These are phyloP conservation scores for Cucurbitaria berberidis DNA, from an alignment of 2,329 filamentous ascomycete genomes.

Conservation along the genomic window DNA sequence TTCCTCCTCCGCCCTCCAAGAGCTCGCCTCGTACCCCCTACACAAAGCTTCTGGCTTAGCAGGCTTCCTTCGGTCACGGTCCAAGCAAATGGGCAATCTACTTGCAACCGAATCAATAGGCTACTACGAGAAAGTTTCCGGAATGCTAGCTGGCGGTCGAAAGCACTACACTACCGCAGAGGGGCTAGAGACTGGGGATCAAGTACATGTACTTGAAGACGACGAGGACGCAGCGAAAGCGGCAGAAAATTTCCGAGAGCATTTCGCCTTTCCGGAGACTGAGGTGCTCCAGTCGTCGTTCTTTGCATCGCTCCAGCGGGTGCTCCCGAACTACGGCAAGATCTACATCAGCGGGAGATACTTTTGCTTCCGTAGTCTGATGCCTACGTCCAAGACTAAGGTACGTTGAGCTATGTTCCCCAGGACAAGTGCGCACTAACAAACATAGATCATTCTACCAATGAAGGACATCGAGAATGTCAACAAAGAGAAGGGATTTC, in stretches of 20 bases:
- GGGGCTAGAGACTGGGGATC: conserved; percentile 68
- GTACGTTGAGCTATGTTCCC: conserved; percentile 21
- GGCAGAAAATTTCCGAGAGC: conserved; percentile 76
- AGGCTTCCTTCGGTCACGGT: conserved; percentile 78
- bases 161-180: conserved; percentile 85
- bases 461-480: conserved; percentile 91
- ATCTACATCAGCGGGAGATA: conserved; percentile 88
- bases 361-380: conserved; percentile 90
- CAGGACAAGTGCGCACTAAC: conserved; percentile 10
- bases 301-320: conserved; percentile 88
- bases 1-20: conserved; percentile 62
- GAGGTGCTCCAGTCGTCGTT: conserved; percentile 89
- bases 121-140: conserved; percentile 94
- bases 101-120: conserved; percentile 92
- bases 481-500: conserved; percentile 92
- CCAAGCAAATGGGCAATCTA: conserved; percentile 80
- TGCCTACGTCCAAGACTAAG: conserved; percentile 90
- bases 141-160: conserved; percentile 92
- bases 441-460: conserved; percentile 72
- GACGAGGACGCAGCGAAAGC: conserved; percentile 61
- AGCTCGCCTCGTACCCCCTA: conserved; percentile 75
- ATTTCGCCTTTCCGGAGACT: conserved; percentile 85
- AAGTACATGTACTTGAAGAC: conserved; percentile 61
- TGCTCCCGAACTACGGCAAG: conserved; percentile 92
- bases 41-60: conserved; percentile 84